Evolutionary conservation across 768 basidiomycete species (phyloP).

Genomic region (Boletus sp.): DNA sequence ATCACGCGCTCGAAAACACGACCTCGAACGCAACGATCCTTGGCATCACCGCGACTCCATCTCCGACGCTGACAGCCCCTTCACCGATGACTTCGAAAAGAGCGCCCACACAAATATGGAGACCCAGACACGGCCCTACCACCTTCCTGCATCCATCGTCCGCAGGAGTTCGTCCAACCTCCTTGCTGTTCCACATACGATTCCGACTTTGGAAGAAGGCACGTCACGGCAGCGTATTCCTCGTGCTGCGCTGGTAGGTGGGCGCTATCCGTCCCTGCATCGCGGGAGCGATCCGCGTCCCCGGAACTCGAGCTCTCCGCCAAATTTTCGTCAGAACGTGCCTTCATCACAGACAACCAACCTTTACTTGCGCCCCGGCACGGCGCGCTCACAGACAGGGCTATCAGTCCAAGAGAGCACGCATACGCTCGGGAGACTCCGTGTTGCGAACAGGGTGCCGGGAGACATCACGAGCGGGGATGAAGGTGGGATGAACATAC

Average conservation of each 20-base stretch:
- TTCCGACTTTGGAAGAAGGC: conserved; percentile 1
- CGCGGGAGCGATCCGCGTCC: not conserved
- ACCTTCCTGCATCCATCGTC: conserved; percentile 24
- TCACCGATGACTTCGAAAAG: conserved; percentile 1
- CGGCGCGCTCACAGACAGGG: conserved; percentile 13
- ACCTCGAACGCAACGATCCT: conserved; percentile 31
- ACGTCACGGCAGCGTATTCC: conserved; percentile 1
- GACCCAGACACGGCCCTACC: conserved; percentile 20
- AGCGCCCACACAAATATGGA: not conserved
- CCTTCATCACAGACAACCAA: conserved; percentile 8
- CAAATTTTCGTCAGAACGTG: not conserved
- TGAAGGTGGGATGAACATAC: conserved; percentile 25
- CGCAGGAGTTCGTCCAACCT: conserved; percentile 17
- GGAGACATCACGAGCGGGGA: conserved; percentile 41
- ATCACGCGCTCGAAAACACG: conserved; percentile 35
- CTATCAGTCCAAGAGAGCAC: conserved; percentile 30
- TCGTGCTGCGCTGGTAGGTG: not conserved
- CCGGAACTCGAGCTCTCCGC: conserved; percentile 7
- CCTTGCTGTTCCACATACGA: conserved; percentile 16
- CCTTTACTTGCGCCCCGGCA: conserved; percentile 8
- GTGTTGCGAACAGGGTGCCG: conserved; percentile 46
- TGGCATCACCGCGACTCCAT: conserved; percentile 32
- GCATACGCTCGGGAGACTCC: conserved; percentile 42
- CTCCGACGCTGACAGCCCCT: conserved; percentile 2
- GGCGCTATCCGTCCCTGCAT: not conserved